These are phyloP conservation scores for Collybiopsis luxurians DNA, from an alignment of 768 basidiomycete species.

Conservation along the genomic window DNA sequence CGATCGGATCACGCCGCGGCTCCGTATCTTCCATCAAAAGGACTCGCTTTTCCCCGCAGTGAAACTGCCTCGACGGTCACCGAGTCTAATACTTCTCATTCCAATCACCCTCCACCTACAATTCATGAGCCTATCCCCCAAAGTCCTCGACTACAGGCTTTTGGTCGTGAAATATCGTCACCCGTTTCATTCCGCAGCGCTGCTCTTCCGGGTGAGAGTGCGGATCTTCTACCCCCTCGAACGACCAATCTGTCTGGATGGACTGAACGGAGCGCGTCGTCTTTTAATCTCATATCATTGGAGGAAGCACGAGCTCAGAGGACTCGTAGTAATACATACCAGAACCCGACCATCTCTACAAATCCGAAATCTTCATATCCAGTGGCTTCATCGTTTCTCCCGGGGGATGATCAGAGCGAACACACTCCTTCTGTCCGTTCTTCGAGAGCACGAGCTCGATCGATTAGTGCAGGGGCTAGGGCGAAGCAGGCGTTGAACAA, in stretches of 20 bases:
- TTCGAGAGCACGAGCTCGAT: slow-evolving; percentile 47
- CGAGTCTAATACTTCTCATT: slow-evolving; percentile 27
- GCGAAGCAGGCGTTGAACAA: slow-evolving; percentile 46
- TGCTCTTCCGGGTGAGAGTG: slow-evolving; percentile 14
- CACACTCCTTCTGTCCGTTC: slow-evolving; percentile 14
- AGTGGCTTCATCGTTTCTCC: slow-evolving; percentile 29
- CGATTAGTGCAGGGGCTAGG: slow-evolving; percentile 59
- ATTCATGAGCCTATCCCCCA: slow-evolving; percentile 38
- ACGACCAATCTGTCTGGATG: slow-evolving; percentile 45
- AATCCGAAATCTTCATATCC: slow-evolving; percentile 23
- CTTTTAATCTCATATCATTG: slow-evolving; percentile 69
- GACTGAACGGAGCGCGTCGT: slow-evolving; percentile 43
- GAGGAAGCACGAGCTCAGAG: slow-evolving; percentile 79
- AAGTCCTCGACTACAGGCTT: slow-evolving; percentile 12
- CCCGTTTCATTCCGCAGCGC: slow-evolving; percentile 43
- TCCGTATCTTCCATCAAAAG: slow-evolving; percentile 24
- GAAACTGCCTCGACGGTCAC: slow-evolving; percentile 55
- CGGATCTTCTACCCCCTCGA: slow-evolving; percentile 13
- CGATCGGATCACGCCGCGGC: slow-evolving; percentile 62
- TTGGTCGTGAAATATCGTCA: slow-evolving; percentile 45
- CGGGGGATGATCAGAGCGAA: slow-evolving; percentile 24
- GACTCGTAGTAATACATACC: slow-evolving; percentile 47
- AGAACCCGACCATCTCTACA: slow-evolving; percentile 23
- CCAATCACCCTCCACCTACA: slow-evolving; percentile 19
- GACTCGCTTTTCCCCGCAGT: slow-evolving; percentile 28